Evolutionary conservation across 345 rosid genomes (phyloP), one percentile per base, ranked within the genome.

Genomic region (Brassica cretica): DNA sequence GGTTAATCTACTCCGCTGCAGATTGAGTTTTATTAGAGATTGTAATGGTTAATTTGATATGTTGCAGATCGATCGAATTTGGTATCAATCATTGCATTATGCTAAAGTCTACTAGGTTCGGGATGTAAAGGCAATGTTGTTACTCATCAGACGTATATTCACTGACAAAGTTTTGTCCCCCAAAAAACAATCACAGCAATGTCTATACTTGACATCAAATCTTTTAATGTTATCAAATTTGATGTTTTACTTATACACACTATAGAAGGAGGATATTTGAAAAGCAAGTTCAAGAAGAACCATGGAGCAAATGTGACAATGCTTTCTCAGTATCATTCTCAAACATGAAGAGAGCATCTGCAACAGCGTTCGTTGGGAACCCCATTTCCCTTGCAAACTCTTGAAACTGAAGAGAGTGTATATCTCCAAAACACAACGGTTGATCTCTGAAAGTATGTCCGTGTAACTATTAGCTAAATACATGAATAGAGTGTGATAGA

Each of bases 351-450:
- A 90, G 78, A 65, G 90, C 92, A 1, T 92, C 96, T 1, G 91
- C 87, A 15, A 90, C 87, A 8, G 76, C 83, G 74, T 79, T 87
- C 0, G 96, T 77, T 5, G 96, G 81, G 82, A 94, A 93, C 18
- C 98, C 98, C 98, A 90, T 91, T 78, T 91, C 97, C 18, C 83
- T 83, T 29, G 82, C 89, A 53, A 93, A 93, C 66, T 89, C 91
- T 41, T 78, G 90, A 72, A 92, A 92, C 97, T 94, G 82, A 32
- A 35, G 15, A 51, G 18, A 16, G 58, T 8, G 6, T 33, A 33
- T 6, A 33, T 33, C 37, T 33, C 37, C 6, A 37, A 37, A 37
- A 8, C 41, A 8, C 41, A 37, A 37, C 41, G 7, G 41, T 37
- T 51, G 58, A 51, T 51, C 10, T 37, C 41, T 35, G 8, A 41